These are phyloP conservation scores for Leavenworthia alabamica DNA, from an alignment of 345 rosid genomes.

Conservation along the genomic window DNA sequence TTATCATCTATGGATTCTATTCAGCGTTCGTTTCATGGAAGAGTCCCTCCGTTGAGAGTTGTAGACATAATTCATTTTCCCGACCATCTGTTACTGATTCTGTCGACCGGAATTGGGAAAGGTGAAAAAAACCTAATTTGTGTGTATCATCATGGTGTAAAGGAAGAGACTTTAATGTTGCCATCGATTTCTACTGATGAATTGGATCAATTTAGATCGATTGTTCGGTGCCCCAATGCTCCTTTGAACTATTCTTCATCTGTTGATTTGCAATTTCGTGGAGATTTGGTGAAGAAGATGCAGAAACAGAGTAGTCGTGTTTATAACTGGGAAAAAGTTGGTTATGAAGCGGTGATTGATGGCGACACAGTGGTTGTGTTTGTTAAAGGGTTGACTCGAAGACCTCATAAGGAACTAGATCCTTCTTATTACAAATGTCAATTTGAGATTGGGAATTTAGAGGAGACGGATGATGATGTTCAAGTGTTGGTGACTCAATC, in stretches of 20 bases:
- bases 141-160: slow-evolving; percentile 42
- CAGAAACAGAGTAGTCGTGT: slow-evolving; percentile 14
- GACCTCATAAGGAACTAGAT: slow-evolving; percentile 67
- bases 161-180: slow-evolving; percentile 15
- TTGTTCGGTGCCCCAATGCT: slow-evolving; percentile 70
- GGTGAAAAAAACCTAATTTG: slow-evolving; percentile 42
- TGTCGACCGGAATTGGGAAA: slow-evolving; percentile 30
- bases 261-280: slow-evolving; percentile 46
- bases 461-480: slow-evolving; percentile 40
- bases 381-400: slow-evolving; percentile 81
- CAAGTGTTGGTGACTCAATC: slow-evolving; percentile 49
- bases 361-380: slow-evolving; percentile 63
- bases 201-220: slow-evolving; percentile 43
- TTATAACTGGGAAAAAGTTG: slow-evolving; percentile 63
- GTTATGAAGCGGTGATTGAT: slow-evolving; percentile 70
- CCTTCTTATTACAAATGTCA: slow-evolving; percentile 61
- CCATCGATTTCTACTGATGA: slow-evolving; percentile 53
- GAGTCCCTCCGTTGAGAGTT: slow-evolving; percentile 34
- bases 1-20: slow-evolving; percentile 45
- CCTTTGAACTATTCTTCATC: slow-evolving; percentile 52
- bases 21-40: slow-evolving; percentile 33
- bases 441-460: slow-evolving; percentile 43
- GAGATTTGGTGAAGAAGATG: slow-evolving; percentile 32
- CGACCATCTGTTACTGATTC: slow-evolving; percentile 65
- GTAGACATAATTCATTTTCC: slow-evolving; percentile 71